These are phyloP conservation scores for Boeremia lycopersici DNA, from an alignment of 2,329 filamentous ascomycete species.

Conservation along the genomic window DNA sequence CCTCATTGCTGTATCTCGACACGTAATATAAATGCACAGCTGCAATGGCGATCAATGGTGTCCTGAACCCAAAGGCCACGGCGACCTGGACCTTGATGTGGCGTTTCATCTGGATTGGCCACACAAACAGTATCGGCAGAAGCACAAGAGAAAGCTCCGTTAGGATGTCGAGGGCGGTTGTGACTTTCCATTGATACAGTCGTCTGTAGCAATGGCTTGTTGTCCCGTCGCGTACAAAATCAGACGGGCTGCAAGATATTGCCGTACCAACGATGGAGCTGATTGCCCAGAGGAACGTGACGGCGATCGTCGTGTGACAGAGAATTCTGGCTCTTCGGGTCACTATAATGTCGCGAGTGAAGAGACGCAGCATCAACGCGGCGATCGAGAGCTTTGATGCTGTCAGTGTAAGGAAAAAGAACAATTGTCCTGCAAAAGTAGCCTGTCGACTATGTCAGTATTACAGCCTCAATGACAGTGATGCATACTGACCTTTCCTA, in stretches of 20 bases:
- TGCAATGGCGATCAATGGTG: neutral
- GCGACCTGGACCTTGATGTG: neutral
- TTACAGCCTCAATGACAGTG: too few relatives aligned
- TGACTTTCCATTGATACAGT: neutral
- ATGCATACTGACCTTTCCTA: neutral
- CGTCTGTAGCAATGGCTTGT: neutral
- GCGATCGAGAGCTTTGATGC: neutral
- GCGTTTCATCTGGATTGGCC: neutral
- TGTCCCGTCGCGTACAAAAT: neutral
- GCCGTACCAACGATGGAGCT: neutral
- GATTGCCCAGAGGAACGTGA: neutral
- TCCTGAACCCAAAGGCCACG: neutral
- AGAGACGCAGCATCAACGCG: neutral
- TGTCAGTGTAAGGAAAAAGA: neutral
- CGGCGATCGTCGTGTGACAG: neutral
- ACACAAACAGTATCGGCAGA: neutral
- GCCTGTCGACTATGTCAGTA: neutral
- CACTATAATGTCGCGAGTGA: neutral
- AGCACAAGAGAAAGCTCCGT: neutral
- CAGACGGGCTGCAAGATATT: neutral
- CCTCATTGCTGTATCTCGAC: neutral
- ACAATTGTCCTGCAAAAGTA: neutral
- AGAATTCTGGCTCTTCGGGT: neutral
- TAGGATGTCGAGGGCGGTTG: neutral
- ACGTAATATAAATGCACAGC: neutral